Evolutionary conservation across 306 rosid genomes (phyloP).

Genomic region (Glycine latifolia): DNA sequence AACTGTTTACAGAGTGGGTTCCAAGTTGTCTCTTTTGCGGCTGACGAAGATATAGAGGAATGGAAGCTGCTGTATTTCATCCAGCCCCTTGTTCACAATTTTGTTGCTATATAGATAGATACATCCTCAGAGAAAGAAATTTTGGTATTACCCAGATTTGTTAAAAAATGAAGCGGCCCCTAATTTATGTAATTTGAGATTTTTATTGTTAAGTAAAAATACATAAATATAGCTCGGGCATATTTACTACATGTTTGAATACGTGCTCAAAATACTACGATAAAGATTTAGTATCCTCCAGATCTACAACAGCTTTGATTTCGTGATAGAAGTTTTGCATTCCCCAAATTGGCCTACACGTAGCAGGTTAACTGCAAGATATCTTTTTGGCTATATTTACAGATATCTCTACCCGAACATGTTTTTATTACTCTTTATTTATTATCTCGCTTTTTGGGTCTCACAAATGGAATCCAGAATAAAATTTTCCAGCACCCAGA

Average conservation of each 20-base stretch:
- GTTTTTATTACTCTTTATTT: background rate
- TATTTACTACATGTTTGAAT: conserved; percentile 22
- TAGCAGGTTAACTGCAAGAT: background rate
- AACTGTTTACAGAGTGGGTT: conserved; percentile 42
- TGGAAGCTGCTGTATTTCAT: conserved; percentile 32
- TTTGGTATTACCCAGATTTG: conserved; percentile 37
- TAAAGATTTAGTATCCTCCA: background rate
- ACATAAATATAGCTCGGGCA: conserved; percentile 23
- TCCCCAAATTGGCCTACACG: background rate
- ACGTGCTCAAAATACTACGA: background rate
- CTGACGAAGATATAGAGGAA: conserved; percentile 38
- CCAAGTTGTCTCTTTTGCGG: conserved; percentile 7
- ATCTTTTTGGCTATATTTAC: background rate
- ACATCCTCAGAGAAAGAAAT: conserved; percentile 7
- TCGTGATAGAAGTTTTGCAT: conserved; percentile 13
- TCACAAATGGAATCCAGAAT: conserved; percentile 50
- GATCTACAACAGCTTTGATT: background rate
- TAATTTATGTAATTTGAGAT: conserved; percentile 1
- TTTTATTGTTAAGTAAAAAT: conserved; percentile 31
- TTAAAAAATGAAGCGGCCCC: conserved; percentile 5
- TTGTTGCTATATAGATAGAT: conserved; percentile 37
- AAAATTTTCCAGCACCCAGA: conserved; percentile 53
- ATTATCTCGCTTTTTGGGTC: background rate
- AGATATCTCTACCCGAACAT: background rate
- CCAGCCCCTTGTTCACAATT: conserved; percentile 37